Conservation (phyloP, 140 eudicot genomes). For the Flaveria floridana region DNA sequence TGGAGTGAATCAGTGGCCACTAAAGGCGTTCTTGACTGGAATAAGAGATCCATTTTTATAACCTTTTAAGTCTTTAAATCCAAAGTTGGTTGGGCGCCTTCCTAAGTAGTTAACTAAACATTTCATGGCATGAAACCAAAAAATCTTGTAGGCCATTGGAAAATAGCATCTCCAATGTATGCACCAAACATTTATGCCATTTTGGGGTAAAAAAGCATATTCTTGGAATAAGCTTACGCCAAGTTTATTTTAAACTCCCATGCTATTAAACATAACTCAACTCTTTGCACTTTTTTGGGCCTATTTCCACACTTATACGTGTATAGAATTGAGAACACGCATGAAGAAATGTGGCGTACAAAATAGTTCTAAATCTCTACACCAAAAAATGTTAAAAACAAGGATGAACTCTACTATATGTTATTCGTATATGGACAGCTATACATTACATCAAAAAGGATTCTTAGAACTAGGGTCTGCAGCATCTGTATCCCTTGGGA, state of each 20-base stretch:
- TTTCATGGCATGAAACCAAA: not conserved
- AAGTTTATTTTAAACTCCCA: not conserved
- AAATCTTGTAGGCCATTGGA: not conserved
- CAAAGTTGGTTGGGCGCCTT: not conserved
- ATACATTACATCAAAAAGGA: no score
- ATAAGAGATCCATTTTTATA: not conserved
- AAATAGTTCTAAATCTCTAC: not conserved
- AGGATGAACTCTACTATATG: not conserved
- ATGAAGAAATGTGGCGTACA: not conserved
- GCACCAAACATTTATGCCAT: not conserved
- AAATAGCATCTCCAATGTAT: not conserved
- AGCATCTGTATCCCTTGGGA: no score
- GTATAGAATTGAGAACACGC: not conserved
- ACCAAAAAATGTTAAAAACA: not conserved
- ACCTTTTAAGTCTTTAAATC: conserved; percentile 14
- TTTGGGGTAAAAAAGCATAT: conserved; percentile 1
- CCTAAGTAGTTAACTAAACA: conserved; percentile 4
- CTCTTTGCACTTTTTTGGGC: no score
- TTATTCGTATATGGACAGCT: no score
- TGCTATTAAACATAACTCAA: no score
- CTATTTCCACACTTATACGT: no score
- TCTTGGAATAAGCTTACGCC: not conserved
- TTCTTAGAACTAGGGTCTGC: no score
- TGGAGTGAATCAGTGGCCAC: not conserved
- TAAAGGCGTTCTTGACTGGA: not conserved